Evolutionary conservation across 179 eudicot genomes (phyloP).

Genomic region (Vitellaria paradoxa): DNA sequence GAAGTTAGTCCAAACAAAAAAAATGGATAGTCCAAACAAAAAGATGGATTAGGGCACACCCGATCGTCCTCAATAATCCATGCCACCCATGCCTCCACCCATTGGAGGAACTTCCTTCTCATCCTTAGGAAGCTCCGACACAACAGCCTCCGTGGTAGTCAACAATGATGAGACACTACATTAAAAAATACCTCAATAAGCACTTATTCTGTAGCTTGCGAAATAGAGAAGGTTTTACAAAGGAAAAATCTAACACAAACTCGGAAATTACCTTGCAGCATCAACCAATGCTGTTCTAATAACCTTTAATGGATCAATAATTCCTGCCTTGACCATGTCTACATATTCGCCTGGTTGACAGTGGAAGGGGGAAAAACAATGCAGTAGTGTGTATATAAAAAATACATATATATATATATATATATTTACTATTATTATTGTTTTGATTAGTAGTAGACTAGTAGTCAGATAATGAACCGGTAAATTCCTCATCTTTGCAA

Average conservation of each 20-base stretch:
- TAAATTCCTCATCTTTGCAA: too few relatives aligned
- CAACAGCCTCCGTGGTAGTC: conserved; percentile 72
- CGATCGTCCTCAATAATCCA: conserved; percentile 34
- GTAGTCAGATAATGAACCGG: too few relatives aligned
- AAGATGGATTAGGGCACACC: too few relatives aligned
- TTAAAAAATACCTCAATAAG: background rate
- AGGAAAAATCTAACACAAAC: too few relatives aligned
- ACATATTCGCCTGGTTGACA: conserved; percentile 56
- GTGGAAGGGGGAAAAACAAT: background rate
- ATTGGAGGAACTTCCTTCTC: conserved; percentile 54
- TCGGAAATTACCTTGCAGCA: conserved; percentile 65
- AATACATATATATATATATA: background rate
- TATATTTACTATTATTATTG: too few relatives aligned
- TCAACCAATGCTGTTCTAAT: conserved; percentile 87
- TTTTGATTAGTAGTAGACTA: too few relatives aligned
- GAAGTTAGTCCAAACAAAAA: too few relatives aligned
- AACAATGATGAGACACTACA: conserved; percentile 59
- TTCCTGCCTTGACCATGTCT: conserved; percentile 87
- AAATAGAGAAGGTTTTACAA: too few relatives aligned
- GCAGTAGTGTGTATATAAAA: background rate
- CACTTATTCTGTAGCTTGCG: too few relatives aligned
- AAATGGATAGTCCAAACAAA: too few relatives aligned
- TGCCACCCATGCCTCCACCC: conserved; percentile 56
- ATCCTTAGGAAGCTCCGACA: conserved; percentile 64
- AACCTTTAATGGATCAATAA: conserved; percentile 88